These are phyloP conservation scores for Coemansia sp. DNA, from an alignment of 192 early-diverging fungal species.

Conservation along the genomic window DNA sequence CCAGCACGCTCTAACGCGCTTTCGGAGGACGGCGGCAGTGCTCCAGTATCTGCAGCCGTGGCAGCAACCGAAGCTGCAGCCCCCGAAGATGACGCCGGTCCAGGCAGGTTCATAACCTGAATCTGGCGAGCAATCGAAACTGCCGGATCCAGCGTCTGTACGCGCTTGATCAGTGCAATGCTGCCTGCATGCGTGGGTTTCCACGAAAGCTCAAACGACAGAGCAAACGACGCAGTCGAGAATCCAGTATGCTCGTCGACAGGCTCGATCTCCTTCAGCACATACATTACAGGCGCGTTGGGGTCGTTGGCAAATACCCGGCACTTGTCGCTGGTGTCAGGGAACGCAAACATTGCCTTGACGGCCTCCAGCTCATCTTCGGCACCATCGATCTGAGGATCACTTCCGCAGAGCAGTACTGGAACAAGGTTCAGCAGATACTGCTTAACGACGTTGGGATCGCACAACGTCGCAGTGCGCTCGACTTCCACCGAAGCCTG, in stretches of 20 bases:
- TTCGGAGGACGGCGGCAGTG: too few relatives aligned
- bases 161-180: slow-evolving; percentile 76
- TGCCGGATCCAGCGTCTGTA: slow-evolving; percentile 65
- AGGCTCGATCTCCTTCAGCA: slow-evolving; percentile 69
- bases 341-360: slow-evolving; percentile 58
- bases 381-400: slow-evolving; percentile 29
- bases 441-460: slow-evolving; percentile 61
- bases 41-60: neutral
- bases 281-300: slow-evolving; percentile 67
- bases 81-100: slow-evolving; percentile 45
- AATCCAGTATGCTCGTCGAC: slow-evolving; percentile 5
- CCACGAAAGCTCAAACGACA: slow-evolving; percentile 75
- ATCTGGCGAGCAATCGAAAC: slow-evolving; percentile 75
- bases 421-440: slow-evolving; percentile 72
- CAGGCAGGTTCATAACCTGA: slow-evolving; percentile 90
- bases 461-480: slow-evolving; percentile 43
- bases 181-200: slow-evolving; percentile 70
- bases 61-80: slow-evolving; percentile 2
- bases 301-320: slow-evolving; percentile 75
- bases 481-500: slow-evolving; percentile 16
- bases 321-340: slow-evolving; percentile 72
- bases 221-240: slow-evolving; percentile 49
- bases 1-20: too few relatives aligned
- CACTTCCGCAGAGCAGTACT: slow-evolving; percentile 58
- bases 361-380: slow-evolving; percentile 54